Evolutionary conservation across 2,329 filamentous ascomycete genomes (phyloP).

Genomic region (Aspergillus phoenicis): DNA sequence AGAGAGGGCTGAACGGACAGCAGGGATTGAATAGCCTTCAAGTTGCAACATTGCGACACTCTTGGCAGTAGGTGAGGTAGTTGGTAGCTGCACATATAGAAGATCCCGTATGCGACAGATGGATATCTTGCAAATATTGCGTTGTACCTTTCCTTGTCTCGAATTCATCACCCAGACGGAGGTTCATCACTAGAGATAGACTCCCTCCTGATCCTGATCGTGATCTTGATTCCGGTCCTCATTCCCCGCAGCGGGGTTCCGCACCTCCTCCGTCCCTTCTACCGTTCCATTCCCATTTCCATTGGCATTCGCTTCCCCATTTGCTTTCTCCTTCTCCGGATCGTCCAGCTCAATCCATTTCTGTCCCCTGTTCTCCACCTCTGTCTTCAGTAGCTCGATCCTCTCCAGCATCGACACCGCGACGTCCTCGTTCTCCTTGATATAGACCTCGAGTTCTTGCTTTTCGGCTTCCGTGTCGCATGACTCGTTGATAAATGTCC

Average conservation of each 20-base stretch:
- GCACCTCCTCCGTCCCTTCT: not conserved
- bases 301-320: slow-evolving; percentile 3
- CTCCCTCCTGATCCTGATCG: slow-evolving; percentile 27
- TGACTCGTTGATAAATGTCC: slow-evolving; percentile 51
- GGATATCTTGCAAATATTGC: too few relatives aligned
- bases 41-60: not conserved
- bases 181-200: slow-evolving; percentile 26
- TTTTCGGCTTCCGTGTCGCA: slow-evolving; percentile 55
- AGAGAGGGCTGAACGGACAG: not conserved
- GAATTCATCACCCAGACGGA: slow-evolving; percentile 15
- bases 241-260: slow-evolving; percentile 7
- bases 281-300: slow-evolving; percentile 25
- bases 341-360: slow-evolving; percentile 49
- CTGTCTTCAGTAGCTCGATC: slow-evolving; percentile 53
- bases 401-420: slow-evolving; percentile 59
- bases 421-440: slow-evolving; percentile 61
- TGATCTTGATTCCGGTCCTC: too few relatives aligned
- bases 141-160: not conserved
- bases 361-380: slow-evolving; percentile 59
- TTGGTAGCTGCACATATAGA: too few relatives aligned
- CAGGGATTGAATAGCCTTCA: too few relatives aligned
- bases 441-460: slow-evolving; percentile 39
- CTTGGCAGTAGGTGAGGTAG: not conserved
- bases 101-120: too few relatives aligned
- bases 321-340: slow-evolving; percentile 14